Conservation (phyloP, 768 basidiomycete species). For the Mycena epipterygia region DNA sequence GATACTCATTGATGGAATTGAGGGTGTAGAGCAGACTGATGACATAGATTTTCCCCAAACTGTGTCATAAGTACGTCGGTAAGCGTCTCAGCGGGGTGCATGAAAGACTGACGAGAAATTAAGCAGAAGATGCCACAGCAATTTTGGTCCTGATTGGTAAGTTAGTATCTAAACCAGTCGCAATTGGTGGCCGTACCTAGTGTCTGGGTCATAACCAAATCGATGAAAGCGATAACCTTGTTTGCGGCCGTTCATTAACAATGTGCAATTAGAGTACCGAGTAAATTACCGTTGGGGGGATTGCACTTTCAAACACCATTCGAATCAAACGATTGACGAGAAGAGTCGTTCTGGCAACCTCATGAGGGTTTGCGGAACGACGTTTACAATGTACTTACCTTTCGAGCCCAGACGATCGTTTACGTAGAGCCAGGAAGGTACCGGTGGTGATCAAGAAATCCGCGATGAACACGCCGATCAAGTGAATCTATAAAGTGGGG, state of each 20-base stretch:
- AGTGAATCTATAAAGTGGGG: slow-evolving; percentile 10
- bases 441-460: slow-evolving; percentile 24
- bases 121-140: slow-evolving; percentile 19
- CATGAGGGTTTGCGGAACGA: not conserved
- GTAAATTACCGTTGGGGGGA: not conserved
- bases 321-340: slow-evolving; percentile 19
- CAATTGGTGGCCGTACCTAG: not conserved
- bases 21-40: slow-evolving; percentile 25
- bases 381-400: not conserved
- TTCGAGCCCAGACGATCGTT: slow-evolving; percentile 7
- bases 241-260: not conserved
- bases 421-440: slow-evolving; percentile 3
- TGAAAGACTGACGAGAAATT: slow-evolving; percentile 11
- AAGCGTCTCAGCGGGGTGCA: not conserved
- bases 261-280: too few species aligned
- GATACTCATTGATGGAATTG: slow-evolving; percentile 29
- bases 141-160: not conserved
- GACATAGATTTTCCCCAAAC: slow-evolving; percentile 25
- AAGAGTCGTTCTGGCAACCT: not conserved
- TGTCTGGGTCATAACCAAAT: slow-evolving; percentile 25
- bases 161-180: not conserved
- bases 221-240: slow-evolving; percentile 16
- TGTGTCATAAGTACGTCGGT: not conserved
- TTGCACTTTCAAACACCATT: slow-evolving; percentile 21
- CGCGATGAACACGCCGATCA: slow-evolving; percentile 21